phyloP scores from a whole-genome alignment of 2,329 filamentous ascomycete genomes.

The Bipolaris sorokiniana region DNA sequence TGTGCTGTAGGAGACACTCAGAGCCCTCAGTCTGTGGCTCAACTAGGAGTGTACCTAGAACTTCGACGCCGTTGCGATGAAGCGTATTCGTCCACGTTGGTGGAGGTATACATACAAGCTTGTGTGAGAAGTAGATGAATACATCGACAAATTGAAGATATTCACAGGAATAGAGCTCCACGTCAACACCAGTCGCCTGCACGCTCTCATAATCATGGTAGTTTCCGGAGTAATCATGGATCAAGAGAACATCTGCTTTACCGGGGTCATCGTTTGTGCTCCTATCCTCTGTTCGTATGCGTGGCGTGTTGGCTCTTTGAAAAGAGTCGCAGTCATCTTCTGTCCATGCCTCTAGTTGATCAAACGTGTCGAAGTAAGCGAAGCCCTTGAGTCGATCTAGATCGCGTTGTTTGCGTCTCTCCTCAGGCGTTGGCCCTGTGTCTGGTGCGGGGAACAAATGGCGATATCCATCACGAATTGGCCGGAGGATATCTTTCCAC shows the following conservation, averaged over 20 bases:
- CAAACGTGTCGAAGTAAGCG: constrained; percentile 51
- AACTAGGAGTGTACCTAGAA: constrained; percentile 53
- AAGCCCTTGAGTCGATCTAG: constrained; percentile 48
- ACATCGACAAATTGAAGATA: constrained; percentile 53
- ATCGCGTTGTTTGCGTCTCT: constrained; percentile 37
- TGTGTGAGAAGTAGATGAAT: constrained; percentile 59
- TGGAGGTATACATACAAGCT: constrained; percentile 54
- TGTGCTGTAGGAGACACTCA: constrained; percentile 36
- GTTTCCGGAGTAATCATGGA: constrained; percentile 51
- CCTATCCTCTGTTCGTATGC: constrained; percentile 31
- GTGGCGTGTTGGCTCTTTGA: constrained; percentile 49
- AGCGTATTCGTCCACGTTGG: constrained; percentile 55
- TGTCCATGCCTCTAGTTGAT: constrained; percentile 47
- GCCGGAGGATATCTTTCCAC: constrained; percentile 50
- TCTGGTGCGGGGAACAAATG: constrained; percentile 46
- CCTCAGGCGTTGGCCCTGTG: constrained; percentile 44
- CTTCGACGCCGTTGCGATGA: constrained; percentile 55
- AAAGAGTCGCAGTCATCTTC: constrained; percentile 40
- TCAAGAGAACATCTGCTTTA: constrained; percentile 42
- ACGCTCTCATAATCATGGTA: constrained; percentile 54
- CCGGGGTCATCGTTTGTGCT: neutral
- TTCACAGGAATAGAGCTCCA: constrained; percentile 50
- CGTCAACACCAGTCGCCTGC: constrained; percentile 37
- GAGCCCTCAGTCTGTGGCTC: constrained; percentile 50
- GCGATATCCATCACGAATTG: constrained; percentile 49